Evolutionary conservation across 371 early-diverging fungal species (phyloP), one percentile per base, ranked within the genome.

Genomic region (Apophysomyces elegans): DNA sequence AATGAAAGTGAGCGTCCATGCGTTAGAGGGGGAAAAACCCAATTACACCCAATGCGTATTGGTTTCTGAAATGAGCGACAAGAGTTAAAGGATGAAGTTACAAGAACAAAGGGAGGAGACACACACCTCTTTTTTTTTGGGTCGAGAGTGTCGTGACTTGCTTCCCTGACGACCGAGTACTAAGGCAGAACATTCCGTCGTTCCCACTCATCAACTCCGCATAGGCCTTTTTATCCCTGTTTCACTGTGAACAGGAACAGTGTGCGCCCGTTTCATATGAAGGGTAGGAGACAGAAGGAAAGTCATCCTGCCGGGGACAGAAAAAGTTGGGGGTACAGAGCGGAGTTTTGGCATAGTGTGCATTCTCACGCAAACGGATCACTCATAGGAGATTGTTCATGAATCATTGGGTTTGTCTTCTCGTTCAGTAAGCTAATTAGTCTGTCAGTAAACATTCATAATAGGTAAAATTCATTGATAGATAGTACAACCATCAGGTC

Each of bases 1-100:
- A 50, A 21, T 50, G 54, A 50, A 50, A 50, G 54, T 50, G 54
- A 50, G 54, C 54, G 54, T 50, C 54, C 54, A 50, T 50, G 54
- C 54, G 54, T 50, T 9, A 50, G 9, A 50, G 21, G 21, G 32
- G 32, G 32, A 26, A 50, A 50, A 26, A 26, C n/a, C 54, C 54
- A 50, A 50, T 50, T 50, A 50, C 54, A 50, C 21, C 54, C 16
- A 50, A 50, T 50, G 54, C 54, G 54, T 50, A 50, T 50, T 50
- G 54, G 54, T 21, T 50, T 50, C 9, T 21, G 54, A 50, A 50
- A 50, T 50, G 54, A 50, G 54, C 54, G 54, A 21, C 54, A 50
- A 50, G 54, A 50, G 54, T 50, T 26, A 50, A 50, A 50, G 54
- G 54, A 50, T 18, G 1, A 50, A 50, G 47, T 47, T 7, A 14